Evolutionary conservation across 768 basidiomycete genomes (phyloP), one percentile per base, ranked within the genome.

Genomic region (Mycena indigotica): DNA sequence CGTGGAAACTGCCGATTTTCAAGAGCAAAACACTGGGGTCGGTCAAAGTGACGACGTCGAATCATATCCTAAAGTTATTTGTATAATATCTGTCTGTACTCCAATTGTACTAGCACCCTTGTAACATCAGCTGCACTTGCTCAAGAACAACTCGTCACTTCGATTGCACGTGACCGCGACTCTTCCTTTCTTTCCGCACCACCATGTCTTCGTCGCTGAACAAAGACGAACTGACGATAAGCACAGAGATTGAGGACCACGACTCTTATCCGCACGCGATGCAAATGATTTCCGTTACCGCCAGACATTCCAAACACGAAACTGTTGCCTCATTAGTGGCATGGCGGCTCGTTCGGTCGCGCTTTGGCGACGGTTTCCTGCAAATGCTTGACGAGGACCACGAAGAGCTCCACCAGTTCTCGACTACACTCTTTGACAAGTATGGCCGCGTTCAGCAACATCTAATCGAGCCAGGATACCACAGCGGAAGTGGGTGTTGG

Each of bases 351-450:
- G 53, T 48, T 54, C 48, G 52, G 13, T 4, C 24, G 5, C 35
- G 28, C 6, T 21, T 38, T 26, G 46, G 38, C 25, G 57, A 58
- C 26, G 56, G 57, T 3, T 69, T 70, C 28, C 45, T 67, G 16
- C 57, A 59, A 26, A 21, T 66, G 2, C 65, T 73, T 66, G 70
- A 75, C 55, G 70, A 65, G 21, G 65, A 73, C 17, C 65, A 66
- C 17, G 44, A 69, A 4, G 75, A 75, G 52, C 49, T 75, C n/a
- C 56, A 61, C 28, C 53, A 69, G n/a, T 71, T 75, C 49, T 55
- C 53, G n/a, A 17, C 21, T 6, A 21, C 3, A 35, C 21, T 44
- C 15, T 44, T 44, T 23, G n/a, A 44, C 41, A 44, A 44, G 21
- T 44, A 44, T 21, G 41, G 41, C 6, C 15, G 23, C 12, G n/a